These are phyloP conservation scores for Vigna mungo DNA, from an alignment of 306 rosid genomes.

Conservation along the genomic window DNA sequence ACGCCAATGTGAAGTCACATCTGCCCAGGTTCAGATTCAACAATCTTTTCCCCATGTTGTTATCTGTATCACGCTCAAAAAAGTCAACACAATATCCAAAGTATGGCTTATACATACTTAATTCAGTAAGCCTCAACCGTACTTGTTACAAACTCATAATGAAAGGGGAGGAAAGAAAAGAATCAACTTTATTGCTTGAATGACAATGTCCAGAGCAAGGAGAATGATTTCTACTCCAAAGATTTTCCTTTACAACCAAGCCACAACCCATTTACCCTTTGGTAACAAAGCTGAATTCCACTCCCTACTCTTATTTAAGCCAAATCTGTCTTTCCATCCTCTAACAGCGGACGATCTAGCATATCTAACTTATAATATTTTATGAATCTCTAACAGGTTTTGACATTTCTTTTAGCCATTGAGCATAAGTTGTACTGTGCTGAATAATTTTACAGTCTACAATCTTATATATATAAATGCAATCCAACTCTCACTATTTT, in stretches of 20 bases:
- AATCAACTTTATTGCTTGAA: not conserved
- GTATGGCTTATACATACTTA: constrained; percentile 10
- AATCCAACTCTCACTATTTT: not conserved
- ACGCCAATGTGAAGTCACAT: constrained; percentile 83
- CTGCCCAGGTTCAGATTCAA: constrained; percentile 83
- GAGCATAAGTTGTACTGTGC: not conserved
- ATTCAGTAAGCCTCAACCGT: constrained; percentile 3
- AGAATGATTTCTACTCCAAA: not conserved
- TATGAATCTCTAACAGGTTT: not conserved
- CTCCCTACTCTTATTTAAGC: constrained; percentile 14
- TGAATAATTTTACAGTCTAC: not conserved
- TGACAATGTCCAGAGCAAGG: constrained; percentile 7
- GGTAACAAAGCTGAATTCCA: constrained; percentile 4
- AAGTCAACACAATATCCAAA: constrained; percentile 37
- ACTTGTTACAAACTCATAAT: not conserved
- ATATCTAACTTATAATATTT: not conserved
- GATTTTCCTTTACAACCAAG: constrained; percentile 14
- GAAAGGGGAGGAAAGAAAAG: not conserved
- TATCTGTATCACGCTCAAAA: constrained; percentile 59
- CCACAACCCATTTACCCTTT: not conserved
- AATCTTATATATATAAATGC: not conserved
- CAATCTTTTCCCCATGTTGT: constrained; percentile 58
- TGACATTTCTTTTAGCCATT: not conserved
- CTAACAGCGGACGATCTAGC: not conserved
- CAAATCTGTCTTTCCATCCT: not conserved